Evolutionary conservation across 2,329 filamentous ascomycete species (phyloP), one percentile per base, ranked within the genome.

Genomic region (Cladosporium sp.): DNA sequence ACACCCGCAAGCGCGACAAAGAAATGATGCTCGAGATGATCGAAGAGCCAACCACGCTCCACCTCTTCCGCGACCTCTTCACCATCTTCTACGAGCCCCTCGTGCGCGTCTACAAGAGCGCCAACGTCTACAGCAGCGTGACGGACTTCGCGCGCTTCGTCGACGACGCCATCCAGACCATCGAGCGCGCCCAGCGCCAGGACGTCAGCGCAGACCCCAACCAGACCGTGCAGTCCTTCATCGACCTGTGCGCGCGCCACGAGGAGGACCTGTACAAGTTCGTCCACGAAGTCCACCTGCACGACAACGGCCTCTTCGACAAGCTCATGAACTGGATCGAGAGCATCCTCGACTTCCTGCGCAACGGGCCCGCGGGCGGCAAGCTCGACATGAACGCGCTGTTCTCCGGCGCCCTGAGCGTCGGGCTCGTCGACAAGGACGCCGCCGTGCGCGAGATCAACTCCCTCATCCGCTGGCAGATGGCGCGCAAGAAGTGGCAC

Each of bases 181-280:
- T 86, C 49, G 82, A 85, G 63, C 77, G 78, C 41, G 82, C 81
- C 37, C 83, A 86, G 61, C 74, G 80, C 31, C 82, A 85, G 67
- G 93, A 97, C 67, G 86, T 93, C 43, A 91, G 89, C 2, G 90
- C 92, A 1, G 93, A 98, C 68, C 93, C 93, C 4, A 98, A 98
- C 68, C 91, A 96, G 74, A 98, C 93, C 0, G 93, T 98, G 1
- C 93, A 98, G 68, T 86, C 90, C 13, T 98, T 98, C 66, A 98
- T 98, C 65, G 93, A 98, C 66, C 80, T 98, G 18, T 98, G 93
- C 70, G 86, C 89, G 60, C 83, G 93, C 41, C 93, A 98, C 68
- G 89, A 98, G 71, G 84, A 95, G 68, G 95, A 95, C 72, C 92
- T 98, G 68, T 98, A 97, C 79, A 97, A 95, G 69, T 98, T 98